Conservation (phyloP, 2,329 filamentous ascomycete species). For the Phyllachora maydis region DNA sequence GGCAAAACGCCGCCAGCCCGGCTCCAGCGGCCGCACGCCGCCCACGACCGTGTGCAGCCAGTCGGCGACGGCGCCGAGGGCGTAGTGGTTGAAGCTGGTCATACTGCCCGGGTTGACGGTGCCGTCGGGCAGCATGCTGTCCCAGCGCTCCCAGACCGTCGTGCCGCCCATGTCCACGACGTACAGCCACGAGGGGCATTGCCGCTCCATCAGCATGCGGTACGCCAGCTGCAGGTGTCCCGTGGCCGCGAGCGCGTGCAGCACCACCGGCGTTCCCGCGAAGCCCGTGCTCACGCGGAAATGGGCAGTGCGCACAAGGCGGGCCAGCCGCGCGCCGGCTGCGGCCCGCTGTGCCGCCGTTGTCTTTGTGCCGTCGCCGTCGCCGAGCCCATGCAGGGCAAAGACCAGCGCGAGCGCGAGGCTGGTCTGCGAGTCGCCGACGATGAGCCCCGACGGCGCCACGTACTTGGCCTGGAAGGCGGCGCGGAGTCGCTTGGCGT, state of each 20-base stretch:
- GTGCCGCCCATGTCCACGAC: conserved; percentile 16
- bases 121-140: conserved; percentile 15
- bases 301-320: neutral
- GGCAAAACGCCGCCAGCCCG: conserved; percentile 11
- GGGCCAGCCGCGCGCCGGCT: neutral
- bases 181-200: conserved; percentile 16
- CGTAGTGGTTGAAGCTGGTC: conserved; percentile 20
- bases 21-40: conserved; percentile 8
- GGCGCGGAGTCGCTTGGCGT: conserved; percentile 5
- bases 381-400: too few species aligned
- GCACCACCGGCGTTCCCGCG: conserved; percentile 19
- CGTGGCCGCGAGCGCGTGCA: conserved; percentile 10
- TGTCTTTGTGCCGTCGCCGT: conserved; percentile 3
- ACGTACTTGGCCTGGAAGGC: conserved; percentile 10
- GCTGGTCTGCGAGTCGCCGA: conserved; percentile 10
- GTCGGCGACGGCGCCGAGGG: conserved; percentile 15
- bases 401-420: conserved; percentile 9
- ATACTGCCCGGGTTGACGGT: conserved; percentile 15
- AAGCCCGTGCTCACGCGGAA: conserved; percentile 20
- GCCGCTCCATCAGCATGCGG: conserved; percentile 22
- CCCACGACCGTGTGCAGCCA: conserved; percentile 15
- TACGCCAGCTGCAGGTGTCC: conserved; percentile 16
- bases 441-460: conserved; percentile 4
- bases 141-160: conserved; percentile 20
- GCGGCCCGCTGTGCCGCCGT: neutral